Evolutionary conservation across 768 basidiomycete genomes (phyloP).

Genomic region (Gyrodon lividus): DNA sequence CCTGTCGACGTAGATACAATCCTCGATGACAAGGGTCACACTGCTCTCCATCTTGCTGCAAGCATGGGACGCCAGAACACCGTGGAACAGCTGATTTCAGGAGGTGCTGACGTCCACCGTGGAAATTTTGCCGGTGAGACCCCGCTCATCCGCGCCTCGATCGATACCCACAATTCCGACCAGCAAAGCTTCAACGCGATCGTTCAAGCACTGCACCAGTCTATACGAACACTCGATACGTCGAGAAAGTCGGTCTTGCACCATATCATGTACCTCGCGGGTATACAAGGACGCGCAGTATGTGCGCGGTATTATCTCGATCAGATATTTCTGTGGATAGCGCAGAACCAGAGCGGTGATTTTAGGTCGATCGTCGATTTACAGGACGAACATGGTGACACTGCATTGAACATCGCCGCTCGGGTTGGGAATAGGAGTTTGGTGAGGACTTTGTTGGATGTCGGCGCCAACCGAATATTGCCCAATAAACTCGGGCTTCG

Average conservation of each 20-base stretch:
- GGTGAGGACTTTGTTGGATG: slow-evolving; percentile 84
- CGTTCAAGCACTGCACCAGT: slow-evolving; percentile 61
- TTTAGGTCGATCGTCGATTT: slow-evolving; percentile 83
- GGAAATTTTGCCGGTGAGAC: slow-evolving; percentile 96
- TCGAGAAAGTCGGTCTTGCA: slow-evolving; percentile 85
- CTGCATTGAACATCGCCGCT: slow-evolving; percentile 92
- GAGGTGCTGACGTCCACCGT: slow-evolving; percentile 84
- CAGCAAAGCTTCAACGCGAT: slow-evolving; percentile 69
- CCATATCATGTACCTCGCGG: slow-evolving; percentile 88
- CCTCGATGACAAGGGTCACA: slow-evolving; percentile 93
- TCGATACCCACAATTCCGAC: slow-evolving; percentile 86
- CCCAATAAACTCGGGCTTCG: slow-evolving; percentile 92
- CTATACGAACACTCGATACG: slow-evolving; percentile 87
- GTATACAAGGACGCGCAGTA: slow-evolving; percentile 82
- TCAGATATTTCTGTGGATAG: slow-evolving; percentile 84
- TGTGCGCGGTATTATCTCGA: slow-evolving; percentile 91
- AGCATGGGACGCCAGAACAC: slow-evolving; percentile 73
- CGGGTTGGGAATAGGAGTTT: slow-evolving; percentile 87
- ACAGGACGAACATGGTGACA: slow-evolving; percentile 94
- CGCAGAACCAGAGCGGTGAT: slow-evolving; percentile 69
- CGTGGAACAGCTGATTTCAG: slow-evolving; percentile 65
- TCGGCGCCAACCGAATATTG: slow-evolving; percentile 85
- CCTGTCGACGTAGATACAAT: slow-evolving; percentile 71
- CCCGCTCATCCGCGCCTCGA: slow-evolving; percentile 85
- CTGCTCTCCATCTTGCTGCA: slow-evolving; percentile 90